Base-by-base conservation (phyloP, 768 basidiomycete species). In the Fomitopsis pulvina region DNA sequence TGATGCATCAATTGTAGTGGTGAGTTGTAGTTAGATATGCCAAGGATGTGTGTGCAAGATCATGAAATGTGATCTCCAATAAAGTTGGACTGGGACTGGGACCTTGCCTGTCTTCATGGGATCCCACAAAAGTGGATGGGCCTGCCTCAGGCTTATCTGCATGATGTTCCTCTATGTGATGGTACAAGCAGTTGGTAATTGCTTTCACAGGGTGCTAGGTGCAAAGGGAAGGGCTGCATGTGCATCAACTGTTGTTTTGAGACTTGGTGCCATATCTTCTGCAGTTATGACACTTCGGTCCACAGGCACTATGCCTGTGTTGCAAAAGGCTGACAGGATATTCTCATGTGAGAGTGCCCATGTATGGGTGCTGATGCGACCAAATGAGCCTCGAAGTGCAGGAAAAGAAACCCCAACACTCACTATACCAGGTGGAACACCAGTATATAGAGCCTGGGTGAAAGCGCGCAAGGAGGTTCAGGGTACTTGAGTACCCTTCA, bases 261-360 rank as follows among this genome's bases (percentile, higher is more conserved):
- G 22, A 48, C 68, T 70, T 16, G 72, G 70, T 6, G 64, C 67
- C 59, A 74, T 62, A 63, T 64, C 65, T 18, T 60, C 54, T 7
- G 41, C 39, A 4, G 67, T 60, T 11, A 76, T 57, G 4, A 68
- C 60, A 28, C 53, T 45, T 7, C 59, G 66, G 50, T 72, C 59
- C 47, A 69, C 67, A 40, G 73, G 72, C 39, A 57, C 55, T 2
- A 75, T 55, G 1, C 74, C 73, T 20, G 72, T 75, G 40, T 60
- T 63, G 26, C 53, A 22, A 52, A 76, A 76, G 11, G 73, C 68
- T 1, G 65, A 46, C 22, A 57, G 49, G 52, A 77, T 69, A 22
- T 58, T 67, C 7, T 56, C 57, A 3, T 42, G 24, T 0, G 67
- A 71, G 28, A 68, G 56, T 14, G 65, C 62, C 0, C 51, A 22